These are phyloP conservation scores for Hydrangea macrophylla DNA, from an alignment of 148 eudicot species.

Conservation along the genomic window DNA sequence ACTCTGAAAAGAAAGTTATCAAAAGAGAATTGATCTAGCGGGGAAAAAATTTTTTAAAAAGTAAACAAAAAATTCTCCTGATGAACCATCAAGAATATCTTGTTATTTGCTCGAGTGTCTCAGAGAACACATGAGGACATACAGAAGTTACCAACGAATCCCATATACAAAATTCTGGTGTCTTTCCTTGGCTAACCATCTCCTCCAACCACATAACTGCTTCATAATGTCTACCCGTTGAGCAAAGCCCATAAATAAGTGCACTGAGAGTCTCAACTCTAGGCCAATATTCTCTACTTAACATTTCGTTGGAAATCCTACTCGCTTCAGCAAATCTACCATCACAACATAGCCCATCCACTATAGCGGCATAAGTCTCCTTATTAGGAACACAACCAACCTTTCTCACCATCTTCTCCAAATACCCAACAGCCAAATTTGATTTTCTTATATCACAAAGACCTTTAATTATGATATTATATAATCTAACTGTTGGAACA, in stretches of 20 bases:
- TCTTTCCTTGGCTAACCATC: constrained; percentile 75
- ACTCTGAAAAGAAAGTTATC: too few species aligned
- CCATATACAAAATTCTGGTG: constrained; percentile 58
- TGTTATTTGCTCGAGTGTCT: constrained; percentile 16
- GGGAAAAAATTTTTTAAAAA: too few species aligned
- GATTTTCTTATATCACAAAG: constrained; percentile 49
- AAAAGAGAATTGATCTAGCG: too few species aligned
- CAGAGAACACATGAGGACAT: constrained; percentile 24
- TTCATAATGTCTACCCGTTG: constrained; percentile 45
- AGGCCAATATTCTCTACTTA: constrained; percentile 56
- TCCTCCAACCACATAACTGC: constrained; percentile 87
- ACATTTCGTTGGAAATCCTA: constrained; percentile 59
- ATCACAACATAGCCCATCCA: constrained; percentile 60
- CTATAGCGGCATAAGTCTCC: constrained; percentile 54
- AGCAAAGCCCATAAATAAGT: constrained; percentile 72
- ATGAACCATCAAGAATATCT: constrained; percentile 7
- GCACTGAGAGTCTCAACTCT: constrained; percentile 28
- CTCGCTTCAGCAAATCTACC: constrained; percentile 66
- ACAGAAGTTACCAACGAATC: constrained; percentile 46
- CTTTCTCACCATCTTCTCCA: constrained; percentile 66
- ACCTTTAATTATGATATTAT: constrained; percentile 52
- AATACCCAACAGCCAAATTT: constrained; percentile 41
- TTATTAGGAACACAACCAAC: constrained; percentile 56
- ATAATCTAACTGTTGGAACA: constrained; percentile 57
- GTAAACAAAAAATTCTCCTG: not conserved